Conservation (phyloP, 2,329 filamentous ascomycete genomes). For the Fusarium verrucosum region DNA sequence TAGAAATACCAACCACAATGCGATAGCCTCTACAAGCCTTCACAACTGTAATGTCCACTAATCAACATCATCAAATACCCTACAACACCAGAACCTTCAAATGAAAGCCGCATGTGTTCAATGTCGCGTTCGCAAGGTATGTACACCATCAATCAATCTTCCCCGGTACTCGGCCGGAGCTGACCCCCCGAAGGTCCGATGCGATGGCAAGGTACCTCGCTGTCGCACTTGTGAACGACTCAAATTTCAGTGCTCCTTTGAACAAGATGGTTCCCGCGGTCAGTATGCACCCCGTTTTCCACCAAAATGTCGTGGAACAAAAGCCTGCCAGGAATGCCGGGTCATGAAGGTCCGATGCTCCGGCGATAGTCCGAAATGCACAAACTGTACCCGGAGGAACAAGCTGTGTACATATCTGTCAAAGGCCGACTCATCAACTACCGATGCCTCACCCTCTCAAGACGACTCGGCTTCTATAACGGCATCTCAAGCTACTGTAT, state of each 20-base stretch:
- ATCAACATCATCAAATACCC: neutral
- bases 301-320: conserved; percentile 43
- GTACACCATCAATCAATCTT: neutral
- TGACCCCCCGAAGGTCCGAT: conserved; percentile 45
- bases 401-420: conserved; percentile 38
- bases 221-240: conserved; percentile 43
- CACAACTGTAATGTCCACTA: neutral
- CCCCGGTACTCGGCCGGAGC: conserved; percentile 38
- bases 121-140: conserved; percentile 45
- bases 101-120: conserved; percentile 46
- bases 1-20: too few species aligned
- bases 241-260: conserved; percentile 43
- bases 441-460: conserved; percentile 15
- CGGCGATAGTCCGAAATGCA: conserved; percentile 39
- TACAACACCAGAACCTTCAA: neutral
- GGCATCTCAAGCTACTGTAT: conserved; percentile 12
- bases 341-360: conserved; percentile 45
- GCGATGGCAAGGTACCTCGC: conserved; percentile 40
- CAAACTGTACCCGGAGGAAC: conserved; percentile 42
- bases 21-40: too few species aligned
- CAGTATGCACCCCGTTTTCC: conserved; percentile 40
- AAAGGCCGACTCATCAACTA: conserved; percentile 12
- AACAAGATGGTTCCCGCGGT: conserved; percentile 40
- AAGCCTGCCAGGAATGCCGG: conserved; percentile 41
- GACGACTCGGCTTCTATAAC: conserved; percentile 11